Conservation (phyloP, 805 yeast genomes). For the Cyberlindnera subsufficiens region DNA sequence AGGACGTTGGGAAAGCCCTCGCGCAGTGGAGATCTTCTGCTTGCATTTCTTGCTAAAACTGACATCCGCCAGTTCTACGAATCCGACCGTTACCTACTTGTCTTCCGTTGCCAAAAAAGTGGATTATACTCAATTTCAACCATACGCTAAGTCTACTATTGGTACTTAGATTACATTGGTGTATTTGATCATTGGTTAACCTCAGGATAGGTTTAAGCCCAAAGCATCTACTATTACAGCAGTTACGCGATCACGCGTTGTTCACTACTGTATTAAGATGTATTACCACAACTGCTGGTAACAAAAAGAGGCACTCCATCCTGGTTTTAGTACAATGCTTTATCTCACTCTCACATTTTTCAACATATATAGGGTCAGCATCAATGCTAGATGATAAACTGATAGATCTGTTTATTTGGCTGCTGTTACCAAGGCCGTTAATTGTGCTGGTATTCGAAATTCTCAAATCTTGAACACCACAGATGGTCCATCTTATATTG, state of each 20-base stretch:
- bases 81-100: not conserved
- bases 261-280: not conserved
- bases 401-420: constrained; percentile 1
- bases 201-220: not conserved
- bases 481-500: not conserved
- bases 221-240: not conserved
- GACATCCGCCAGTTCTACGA: not conserved
- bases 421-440: constrained; percentile 3
- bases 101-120: constrained; percentile 1
- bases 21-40: not conserved
- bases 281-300: not conserved
- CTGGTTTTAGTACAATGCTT: not conserved
- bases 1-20: not conserved
- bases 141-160: constrained; percentile 3
- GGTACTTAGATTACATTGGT: constrained; percentile 1
- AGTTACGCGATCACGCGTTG: not conserved
- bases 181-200: not conserved
- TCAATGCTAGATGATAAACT: not conserved
- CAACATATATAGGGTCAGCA: not conserved
- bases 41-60: not conserved
- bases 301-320: not conserved
- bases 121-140: constrained; percentile 1
- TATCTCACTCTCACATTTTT: not conserved
- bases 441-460: constrained; percentile 2
- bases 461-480: not conserved